Percentiles rank a stretch among this genome's conserved stretches.
Conservation (phyloP, 1,284 basidiomycete species). For the Polyporus tsugae region DNA sequence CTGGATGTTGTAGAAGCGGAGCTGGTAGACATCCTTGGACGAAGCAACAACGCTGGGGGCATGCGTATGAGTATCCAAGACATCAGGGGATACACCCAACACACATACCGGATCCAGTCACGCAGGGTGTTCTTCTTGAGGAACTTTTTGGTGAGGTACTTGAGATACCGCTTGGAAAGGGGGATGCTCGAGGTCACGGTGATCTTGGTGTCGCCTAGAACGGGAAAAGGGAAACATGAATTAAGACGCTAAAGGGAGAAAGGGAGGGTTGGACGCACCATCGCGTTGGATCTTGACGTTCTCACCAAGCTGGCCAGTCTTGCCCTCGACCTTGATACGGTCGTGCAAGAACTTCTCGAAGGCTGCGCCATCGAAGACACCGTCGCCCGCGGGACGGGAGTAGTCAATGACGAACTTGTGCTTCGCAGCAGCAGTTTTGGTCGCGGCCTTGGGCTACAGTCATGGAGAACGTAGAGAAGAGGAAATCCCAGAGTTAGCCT, state of each 20-base stretch:
- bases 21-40: conserved; percentile 89
- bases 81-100: background rate
- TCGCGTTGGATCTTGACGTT: conserved; percentile 84
- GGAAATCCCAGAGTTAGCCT: conserved; percentile 71
- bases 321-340: conserved; percentile 87
- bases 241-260: background rate
- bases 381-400: conserved; percentile 90
- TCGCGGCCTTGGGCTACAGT: conserved; percentile 72
- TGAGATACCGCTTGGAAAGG: conserved; percentile 93
- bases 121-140: conserved; percentile 90
- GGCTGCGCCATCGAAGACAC: conserved; percentile 90
- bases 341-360: conserved; percentile 96
- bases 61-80: too few species aligned
- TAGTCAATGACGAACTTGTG: conserved; percentile 97
- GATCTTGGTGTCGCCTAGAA: conserved; percentile 75
- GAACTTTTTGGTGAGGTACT: conserved; percentile 97
- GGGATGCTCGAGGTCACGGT: conserved; percentile 84
- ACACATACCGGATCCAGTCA: conserved; percentile 81
- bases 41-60: conserved; percentile 80
- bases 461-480: conserved; percentile 40
- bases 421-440: conserved; percentile 74
- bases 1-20: conserved; percentile 96
- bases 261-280: conserved; percentile 59
- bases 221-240: conserved; percentile 5
- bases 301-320: conserved; percentile 89